Evolutionary conservation across 768 basidiomycete genomes (phyloP).

Genomic region (Crepidotus variabilis): DNA sequence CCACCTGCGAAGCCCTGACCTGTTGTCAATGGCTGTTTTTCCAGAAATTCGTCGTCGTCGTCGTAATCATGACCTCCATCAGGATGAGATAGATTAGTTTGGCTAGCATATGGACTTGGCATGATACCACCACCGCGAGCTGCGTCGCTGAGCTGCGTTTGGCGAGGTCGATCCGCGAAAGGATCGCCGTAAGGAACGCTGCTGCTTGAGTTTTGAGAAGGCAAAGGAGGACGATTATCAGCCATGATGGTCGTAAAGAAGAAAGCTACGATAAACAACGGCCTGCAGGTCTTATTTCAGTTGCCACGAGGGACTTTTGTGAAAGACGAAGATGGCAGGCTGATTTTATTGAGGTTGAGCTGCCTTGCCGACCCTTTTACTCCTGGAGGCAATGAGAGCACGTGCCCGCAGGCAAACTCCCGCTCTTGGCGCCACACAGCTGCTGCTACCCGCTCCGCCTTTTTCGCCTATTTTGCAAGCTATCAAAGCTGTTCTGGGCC

Average conservation of each 20-base stretch:
- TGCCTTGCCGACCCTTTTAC: not conserved
- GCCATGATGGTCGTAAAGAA: slow-evolving; percentile 28
- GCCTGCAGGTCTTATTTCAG: slow-evolving; percentile 1
- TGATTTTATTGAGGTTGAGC: slow-evolving; percentile 1
- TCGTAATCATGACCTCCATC: slow-evolving; percentile 41
- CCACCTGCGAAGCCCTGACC: slow-evolving; percentile 54
- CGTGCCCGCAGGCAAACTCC: slow-evolving; percentile 7
- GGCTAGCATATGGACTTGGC: slow-evolving; percentile 54
- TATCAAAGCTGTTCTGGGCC: too few relatives aligned
- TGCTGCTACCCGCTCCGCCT: not conserved
- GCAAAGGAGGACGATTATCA: slow-evolving; percentile 35
- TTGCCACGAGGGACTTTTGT: slow-evolving; percentile 1
- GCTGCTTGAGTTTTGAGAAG: slow-evolving; percentile 25
- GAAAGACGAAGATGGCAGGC: slow-evolving; percentile 6
- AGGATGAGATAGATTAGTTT: slow-evolving; percentile 50
- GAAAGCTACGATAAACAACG: slow-evolving; percentile 10
- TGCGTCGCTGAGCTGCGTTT: slow-evolving; percentile 59
- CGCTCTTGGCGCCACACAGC: not conserved
- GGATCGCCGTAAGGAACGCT: slow-evolving; percentile 53
- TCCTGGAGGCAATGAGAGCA: slow-evolving; percentile 14
- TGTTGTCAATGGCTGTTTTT: slow-evolving; percentile 72
- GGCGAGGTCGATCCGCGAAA: slow-evolving; percentile 66
- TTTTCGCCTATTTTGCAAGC: not conserved
- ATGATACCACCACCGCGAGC: slow-evolving; percentile 32
- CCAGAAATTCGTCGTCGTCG: slow-evolving; percentile 71